phyloP scores from a whole-genome alignment of 2,329 filamentous ascomycete species.

The Fusarium secorum region DNA sequence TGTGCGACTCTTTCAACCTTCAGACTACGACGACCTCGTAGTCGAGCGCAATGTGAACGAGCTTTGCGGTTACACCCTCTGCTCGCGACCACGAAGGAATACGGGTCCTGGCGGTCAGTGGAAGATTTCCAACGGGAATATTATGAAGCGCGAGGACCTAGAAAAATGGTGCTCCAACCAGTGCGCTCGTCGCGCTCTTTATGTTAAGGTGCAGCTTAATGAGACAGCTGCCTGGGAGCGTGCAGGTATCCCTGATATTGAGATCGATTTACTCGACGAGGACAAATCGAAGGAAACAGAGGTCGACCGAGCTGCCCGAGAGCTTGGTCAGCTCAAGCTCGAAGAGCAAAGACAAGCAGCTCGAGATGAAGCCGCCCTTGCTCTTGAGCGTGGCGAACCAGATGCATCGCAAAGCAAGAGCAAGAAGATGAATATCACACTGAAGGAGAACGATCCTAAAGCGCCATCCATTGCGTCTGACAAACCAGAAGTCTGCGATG shows the following conservation, averaged over 20 bases:
- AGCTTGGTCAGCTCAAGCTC: constrained; percentile 54
- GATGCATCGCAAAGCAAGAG: constrained; percentile 42
- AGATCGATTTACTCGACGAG: constrained; percentile 74
- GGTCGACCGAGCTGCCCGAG: constrained; percentile 46
- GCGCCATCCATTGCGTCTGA: constrained; percentile 28
- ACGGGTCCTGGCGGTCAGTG: constrained; percentile 68
- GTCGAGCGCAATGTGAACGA: constrained; percentile 86
- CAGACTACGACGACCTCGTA: constrained; percentile 88
- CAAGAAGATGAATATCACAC: constrained; percentile 56
- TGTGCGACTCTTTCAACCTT: constrained; percentile 79
- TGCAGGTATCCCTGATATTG: constrained; percentile 62
- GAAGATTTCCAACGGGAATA: constrained; percentile 67
- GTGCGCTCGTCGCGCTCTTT: constrained; percentile 82
- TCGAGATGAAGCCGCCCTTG: constrained; percentile 54
- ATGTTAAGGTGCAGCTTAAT: constrained; percentile 86
- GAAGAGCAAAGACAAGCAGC: constrained; percentile 53
- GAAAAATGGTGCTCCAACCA: constrained; percentile 87
- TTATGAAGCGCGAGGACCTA: constrained; percentile 75
- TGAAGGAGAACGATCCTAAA: constrained; percentile 58
- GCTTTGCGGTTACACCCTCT: constrained; percentile 85
- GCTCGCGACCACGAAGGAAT: constrained; percentile 68
- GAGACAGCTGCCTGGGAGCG: constrained; percentile 88
- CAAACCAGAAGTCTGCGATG: constrained; percentile 45
- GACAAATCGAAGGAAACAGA: constrained; percentile 60
- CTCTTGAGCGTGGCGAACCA: constrained; percentile 56